Evolutionary conservation across 2,329 filamentous ascomycete genomes (phyloP), one percentile per base, ranked within the genome.

Genomic region (Capronia epimyces): DNA sequence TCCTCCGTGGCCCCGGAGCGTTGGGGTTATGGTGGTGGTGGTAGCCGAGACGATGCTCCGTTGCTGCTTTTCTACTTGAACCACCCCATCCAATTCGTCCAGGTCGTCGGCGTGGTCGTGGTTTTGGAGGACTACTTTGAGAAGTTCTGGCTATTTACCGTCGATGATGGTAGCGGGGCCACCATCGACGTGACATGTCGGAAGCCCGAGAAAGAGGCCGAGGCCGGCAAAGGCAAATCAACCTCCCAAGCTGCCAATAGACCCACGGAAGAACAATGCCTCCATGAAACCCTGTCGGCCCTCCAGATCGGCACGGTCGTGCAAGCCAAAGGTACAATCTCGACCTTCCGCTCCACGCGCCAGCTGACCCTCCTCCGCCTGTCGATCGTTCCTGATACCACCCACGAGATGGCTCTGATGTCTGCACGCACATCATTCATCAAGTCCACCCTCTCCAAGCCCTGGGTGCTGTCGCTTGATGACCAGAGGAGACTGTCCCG

Each of bases 31-130:
- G 20, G 15, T 41, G 45, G 34, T 27, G 40, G 16, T 46, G 21
- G 13, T 22, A 16, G 18, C 6, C 15, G 10, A 16, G 15, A 27
- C 31, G 13, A 53, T 20, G 22, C 37, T 20, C 77, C 20, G 12
- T 70, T 74, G 43, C 67, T 80, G 32, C 80, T 76, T 67, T 89
- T 89, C 67, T 76, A 82, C 69, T 68, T 75, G 43, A 90, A 89
- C 66, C 81, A 90, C 59, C 87, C 87, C 0, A 81, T 91, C 60
- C 81, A 82, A 75, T 90, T 83, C 79, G 79, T 87, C 46, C 82
- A 83, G 55, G 67, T 90, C 25, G 77, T 82, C 6, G 87, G 87
- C 24, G 67, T 89, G 7, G 76, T 91, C 18, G 82, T 89, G 49
- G 77, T 79, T 48, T 67, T 78, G 47, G 71, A 77, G 16, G 59